Evolutionary conservation across 805 yeast species (phyloP).

Genomic region (Kazachstania kunashirensis): DNA sequence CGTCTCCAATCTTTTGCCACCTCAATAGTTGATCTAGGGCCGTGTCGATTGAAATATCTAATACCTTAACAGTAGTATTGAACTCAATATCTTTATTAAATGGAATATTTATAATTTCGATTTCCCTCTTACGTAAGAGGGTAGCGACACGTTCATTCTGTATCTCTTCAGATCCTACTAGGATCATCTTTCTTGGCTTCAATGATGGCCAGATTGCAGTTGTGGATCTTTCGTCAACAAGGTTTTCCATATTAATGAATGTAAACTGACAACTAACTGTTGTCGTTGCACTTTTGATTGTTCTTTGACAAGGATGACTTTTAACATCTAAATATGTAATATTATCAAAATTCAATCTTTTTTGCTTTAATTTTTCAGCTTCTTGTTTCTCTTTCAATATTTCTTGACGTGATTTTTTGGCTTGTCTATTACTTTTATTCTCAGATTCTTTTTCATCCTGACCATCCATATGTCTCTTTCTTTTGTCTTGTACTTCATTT

Average conservation of each 20-base stretch:
- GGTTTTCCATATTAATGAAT: slow-evolving; percentile 72
- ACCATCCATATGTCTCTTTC: background rate
- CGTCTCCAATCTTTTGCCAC: slow-evolving; percentile 83
- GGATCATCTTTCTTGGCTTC: slow-evolving; percentile 64
- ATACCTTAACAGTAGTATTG: slow-evolving; percentile 44
- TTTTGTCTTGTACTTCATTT: slow-evolving; percentile 18
- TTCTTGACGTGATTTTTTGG: slow-evolving; percentile 28
- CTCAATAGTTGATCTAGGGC: slow-evolving; percentile 46
- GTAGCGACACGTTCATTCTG: slow-evolving; percentile 13
- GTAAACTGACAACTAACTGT: slow-evolving; percentile 60
- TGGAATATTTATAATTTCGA: slow-evolving; percentile 28
- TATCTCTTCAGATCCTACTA: slow-evolving; percentile 24
- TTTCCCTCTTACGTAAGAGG: slow-evolving; percentile 17
- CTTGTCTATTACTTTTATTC: slow-evolving; percentile 3
- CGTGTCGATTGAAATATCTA: slow-evolving; percentile 62
- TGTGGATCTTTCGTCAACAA: slow-evolving; percentile 75
- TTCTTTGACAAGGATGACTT: slow-evolving; percentile 42
- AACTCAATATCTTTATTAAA: slow-evolving; percentile 38
- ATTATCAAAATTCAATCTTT: slow-evolving; percentile 41
- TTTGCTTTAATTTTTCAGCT: slow-evolving; percentile 22
- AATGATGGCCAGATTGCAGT: slow-evolving; percentile 66
- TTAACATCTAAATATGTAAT: slow-evolving; percentile 41
- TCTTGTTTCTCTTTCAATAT: slow-evolving; percentile 17
- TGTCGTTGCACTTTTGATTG: slow-evolving; percentile 28
- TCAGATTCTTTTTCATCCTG: slow-evolving; percentile 6